Base-by-base conservation (phyloP, 177 flowering plant genomes). In the Vitis hybrid region DNA sequence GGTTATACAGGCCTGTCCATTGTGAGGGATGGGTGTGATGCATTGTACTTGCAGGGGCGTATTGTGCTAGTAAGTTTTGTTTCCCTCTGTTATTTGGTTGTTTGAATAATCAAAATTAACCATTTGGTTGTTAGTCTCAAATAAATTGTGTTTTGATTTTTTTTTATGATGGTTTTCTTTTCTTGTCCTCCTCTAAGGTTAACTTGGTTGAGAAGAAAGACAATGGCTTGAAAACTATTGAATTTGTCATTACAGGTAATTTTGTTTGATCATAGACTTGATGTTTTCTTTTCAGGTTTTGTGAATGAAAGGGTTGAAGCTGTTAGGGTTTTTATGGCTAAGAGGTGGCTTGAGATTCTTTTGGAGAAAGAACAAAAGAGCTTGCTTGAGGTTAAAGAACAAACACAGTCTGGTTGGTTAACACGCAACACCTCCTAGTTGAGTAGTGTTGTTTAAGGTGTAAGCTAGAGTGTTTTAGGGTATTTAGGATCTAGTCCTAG, bases 181-280 rank as follows among this genome's bases (percentile, higher is more conserved):
- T 1, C 23, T 21, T 21, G 23, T 21, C 23, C 2, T 0, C 23
- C 2, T 21, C 2, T 1, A 21, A 0, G 23, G 23, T 21, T 21
- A 21, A 21, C 23, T 0, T 21, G 0, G 23, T 21, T 21, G 23
- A 21, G 23, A 21, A 21, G 0, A 21, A 21, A 21, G 23, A 21
- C 23, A 21, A 21, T 21, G 23, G 2, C 23, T 21, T 21, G 23
- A 21, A 21, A 21, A 21, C 23, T 21, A 21, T 21, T 0, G 23
- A 21, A 91, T 93, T 63, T 82, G 86, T 66, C 83, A 84, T 48
- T 95, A 97, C 97, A 80, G 94, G 99, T 95, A 83, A 67, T 39
- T 23, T 9, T 64, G 11, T n/a, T 63, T 55, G 9, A 49, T 45
- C 39, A 1, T 57, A 51, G 6, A 1, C 8, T 17, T 54, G 21